A percentile compares a stretch with the other conserved stretches of the same genome.
Conservation (phyloP, 73 alveolate species). For the Paramecium sonneborni region DNA sequence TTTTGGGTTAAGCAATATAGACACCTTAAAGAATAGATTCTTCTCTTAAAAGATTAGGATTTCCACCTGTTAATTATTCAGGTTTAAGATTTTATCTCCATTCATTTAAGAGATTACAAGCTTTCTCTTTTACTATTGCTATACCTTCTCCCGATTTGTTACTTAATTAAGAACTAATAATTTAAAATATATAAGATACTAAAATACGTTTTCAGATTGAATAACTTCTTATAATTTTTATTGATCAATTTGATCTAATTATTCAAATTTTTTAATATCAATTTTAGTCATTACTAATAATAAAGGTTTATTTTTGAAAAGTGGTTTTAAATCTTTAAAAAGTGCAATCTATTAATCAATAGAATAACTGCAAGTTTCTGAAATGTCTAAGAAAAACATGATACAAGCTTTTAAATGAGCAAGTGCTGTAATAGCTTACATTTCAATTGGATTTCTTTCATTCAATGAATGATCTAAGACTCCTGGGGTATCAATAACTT, state of each 20-base stretch:
- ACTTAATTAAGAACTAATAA: slow-evolving; percentile 70
- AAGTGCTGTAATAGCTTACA: slow-evolving; percentile 99
- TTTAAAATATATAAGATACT: slow-evolving; percentile 60
- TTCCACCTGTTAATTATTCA: slow-evolving; percentile 73
- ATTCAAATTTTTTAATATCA: slow-evolving; percentile 87
- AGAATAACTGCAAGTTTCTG: slow-evolving; percentile 96
- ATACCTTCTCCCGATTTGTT: slow-evolving; percentile 92
- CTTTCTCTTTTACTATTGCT: slow-evolving; percentile 83
- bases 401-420: slow-evolving; percentile 98
- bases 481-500: slow-evolving; percentile 99
- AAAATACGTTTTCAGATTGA: slow-evolving; percentile 84
- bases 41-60: slow-evolving; percentile 76
- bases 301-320: slow-evolving; percentile 98
- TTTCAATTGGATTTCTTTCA: slow-evolving; percentile 99
- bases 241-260: slow-evolving; percentile 76
- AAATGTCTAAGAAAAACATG: slow-evolving; percentile 97
- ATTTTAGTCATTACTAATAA: slow-evolving; percentile 96
- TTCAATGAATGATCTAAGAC: slow-evolving; percentile 97
- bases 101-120: slow-evolving; percentile 93
- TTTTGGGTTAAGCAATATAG: slow-evolving; percentile 92
- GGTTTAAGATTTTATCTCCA: slow-evolving; percentile 86
- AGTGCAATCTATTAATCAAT: slow-evolving; percentile 90
- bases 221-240: slow-evolving; percentile 80
- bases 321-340: slow-evolving; percentile 96
- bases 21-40: slow-evolving; percentile 83